A percentile compares a stretch with the other conserved stretches of the same genome.
phyloP scores from a whole-genome alignment of 164 flowering plant genomes.

The Tetrastigma voinierianum region DNA sequence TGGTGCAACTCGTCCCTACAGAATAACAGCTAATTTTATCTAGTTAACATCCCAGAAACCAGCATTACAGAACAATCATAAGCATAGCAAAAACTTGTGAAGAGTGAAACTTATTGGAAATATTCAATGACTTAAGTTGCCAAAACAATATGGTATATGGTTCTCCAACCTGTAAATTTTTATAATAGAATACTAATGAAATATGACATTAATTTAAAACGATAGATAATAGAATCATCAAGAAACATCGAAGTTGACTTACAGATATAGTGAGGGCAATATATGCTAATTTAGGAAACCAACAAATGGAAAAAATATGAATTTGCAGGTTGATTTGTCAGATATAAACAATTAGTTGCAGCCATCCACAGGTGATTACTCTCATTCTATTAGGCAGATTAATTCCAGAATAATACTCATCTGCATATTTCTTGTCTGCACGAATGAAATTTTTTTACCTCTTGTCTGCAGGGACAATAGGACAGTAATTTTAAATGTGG shows the following conservation, averaged over 20 bases:
- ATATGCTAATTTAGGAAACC: background rate
- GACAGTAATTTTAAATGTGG: no score
- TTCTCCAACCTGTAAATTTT: background rate
- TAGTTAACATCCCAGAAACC: no score
- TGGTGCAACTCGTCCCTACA: constrained; percentile 77
- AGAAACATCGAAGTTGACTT: background rate
- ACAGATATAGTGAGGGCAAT: background rate
- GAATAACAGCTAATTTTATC: constrained; percentile 8
- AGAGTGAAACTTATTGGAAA: background rate
- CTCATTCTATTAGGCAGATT: background rate
- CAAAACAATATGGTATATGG: background rate
- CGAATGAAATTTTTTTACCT: no score
- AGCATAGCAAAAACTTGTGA: background rate
- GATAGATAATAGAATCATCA: background rate
- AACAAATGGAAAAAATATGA: background rate
- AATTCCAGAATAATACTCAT: background rate
- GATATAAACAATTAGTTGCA: background rate
- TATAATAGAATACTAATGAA: background rate
- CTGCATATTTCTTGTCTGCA: background rate
- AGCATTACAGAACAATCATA: background rate
- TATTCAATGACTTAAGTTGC: background rate
- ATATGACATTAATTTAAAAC: background rate
- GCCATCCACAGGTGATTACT: background rate
- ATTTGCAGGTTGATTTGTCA: background rate
- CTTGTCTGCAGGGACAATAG: no score